phyloP scores from a whole-genome alignment of 176 grass and related monocot species.

The Echinochloa phyllopogon region DNA sequence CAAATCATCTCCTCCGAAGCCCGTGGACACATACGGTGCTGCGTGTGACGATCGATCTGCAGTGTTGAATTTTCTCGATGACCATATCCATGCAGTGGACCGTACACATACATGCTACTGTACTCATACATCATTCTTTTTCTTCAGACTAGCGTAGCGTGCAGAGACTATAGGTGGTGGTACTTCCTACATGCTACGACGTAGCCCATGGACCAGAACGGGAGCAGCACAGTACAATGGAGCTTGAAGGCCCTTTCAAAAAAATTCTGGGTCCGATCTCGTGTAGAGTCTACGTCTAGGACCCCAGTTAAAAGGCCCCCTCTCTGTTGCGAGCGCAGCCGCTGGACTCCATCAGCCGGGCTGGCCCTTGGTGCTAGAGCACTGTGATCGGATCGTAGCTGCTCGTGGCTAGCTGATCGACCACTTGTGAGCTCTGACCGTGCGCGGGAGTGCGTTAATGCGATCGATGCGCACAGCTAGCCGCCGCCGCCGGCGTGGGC shows the following conservation, averaged over 20 bases:
- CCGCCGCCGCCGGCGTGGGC: conserved; percentile 26
- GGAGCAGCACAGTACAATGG: not conserved
- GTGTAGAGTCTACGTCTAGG: not conserved
- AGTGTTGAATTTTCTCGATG: not conserved
- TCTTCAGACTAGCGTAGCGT: not conserved
- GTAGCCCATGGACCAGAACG: not conserved
- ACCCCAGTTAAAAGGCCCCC: not conserved
- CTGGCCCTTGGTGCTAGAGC: not conserved
- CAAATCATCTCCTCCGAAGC: not conserved
- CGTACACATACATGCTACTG: not conserved
- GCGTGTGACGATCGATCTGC: conserved; percentile 22
- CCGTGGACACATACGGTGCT: not conserved
- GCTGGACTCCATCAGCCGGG: conserved; percentile 6
- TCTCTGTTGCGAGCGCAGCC: not conserved
- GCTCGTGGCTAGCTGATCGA: conserved; percentile 9
- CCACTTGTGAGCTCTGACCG: not conserved
- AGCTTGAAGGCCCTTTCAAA: conserved; percentile 3
- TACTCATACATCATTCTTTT: not conserved
- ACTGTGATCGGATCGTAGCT: not conserved
- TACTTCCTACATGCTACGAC: not conserved
- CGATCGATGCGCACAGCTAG: conserved; percentile 20
- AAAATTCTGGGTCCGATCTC: not conserved
- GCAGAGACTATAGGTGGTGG: not conserved
- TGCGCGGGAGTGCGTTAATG: not conserved
- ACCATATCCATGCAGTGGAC: not conserved